Percentiles rank a stretch among this genome's conserved stretches.
Conservation (phyloP, 2,329 filamentous ascomycete species). For the Talaromyces sp. region DNA sequence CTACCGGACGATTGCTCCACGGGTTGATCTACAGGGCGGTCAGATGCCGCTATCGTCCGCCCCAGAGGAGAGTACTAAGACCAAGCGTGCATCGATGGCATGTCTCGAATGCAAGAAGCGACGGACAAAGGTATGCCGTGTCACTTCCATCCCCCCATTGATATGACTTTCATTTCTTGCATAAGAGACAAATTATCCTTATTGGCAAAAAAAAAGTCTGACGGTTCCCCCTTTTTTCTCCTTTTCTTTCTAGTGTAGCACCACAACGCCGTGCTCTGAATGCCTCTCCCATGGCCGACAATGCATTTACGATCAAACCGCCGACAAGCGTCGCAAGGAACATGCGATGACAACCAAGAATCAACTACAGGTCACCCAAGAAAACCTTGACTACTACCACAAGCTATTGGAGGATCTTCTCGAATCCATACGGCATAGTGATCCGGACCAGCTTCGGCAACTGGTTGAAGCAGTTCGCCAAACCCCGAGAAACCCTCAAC, state of each 20-base stretch:
- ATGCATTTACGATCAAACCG: slow-evolving; percentile 28
- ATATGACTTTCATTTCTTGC: neutral
- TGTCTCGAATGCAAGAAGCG: slow-evolving; percentile 33
- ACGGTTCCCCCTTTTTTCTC: neutral
- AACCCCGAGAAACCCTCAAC: slow-evolving; percentile 14
- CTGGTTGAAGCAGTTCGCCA: slow-evolving; percentile 23
- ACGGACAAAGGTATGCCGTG: slow-evolving; percentile 29
- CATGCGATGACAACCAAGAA: slow-evolving; percentile 24
- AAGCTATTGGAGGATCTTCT: slow-evolving; percentile 24
- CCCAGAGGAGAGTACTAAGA: slow-evolving; percentile 26
- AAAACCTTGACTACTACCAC: slow-evolving; percentile 14
- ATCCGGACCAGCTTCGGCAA: slow-evolving; percentile 16
- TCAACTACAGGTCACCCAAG: slow-evolving; percentile 16
- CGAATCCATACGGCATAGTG: slow-evolving; percentile 18
- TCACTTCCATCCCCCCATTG: neutral
- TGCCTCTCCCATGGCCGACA: slow-evolving; percentile 26
- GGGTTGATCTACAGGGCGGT: neutral
- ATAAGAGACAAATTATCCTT: neutral
- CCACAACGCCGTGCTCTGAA: slow-evolving; percentile 26
- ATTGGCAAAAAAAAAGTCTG: neutral
- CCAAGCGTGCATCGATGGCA: slow-evolving; percentile 31
- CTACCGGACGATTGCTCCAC: slow-evolving; percentile 9
- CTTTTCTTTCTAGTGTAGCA: slow-evolving; percentile 23
- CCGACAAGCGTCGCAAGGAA: slow-evolving; percentile 33
- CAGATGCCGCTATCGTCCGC: neutral